Base-by-base conservation (phyloP, 306 rosid genomes). In the Quercus robur region DNA sequence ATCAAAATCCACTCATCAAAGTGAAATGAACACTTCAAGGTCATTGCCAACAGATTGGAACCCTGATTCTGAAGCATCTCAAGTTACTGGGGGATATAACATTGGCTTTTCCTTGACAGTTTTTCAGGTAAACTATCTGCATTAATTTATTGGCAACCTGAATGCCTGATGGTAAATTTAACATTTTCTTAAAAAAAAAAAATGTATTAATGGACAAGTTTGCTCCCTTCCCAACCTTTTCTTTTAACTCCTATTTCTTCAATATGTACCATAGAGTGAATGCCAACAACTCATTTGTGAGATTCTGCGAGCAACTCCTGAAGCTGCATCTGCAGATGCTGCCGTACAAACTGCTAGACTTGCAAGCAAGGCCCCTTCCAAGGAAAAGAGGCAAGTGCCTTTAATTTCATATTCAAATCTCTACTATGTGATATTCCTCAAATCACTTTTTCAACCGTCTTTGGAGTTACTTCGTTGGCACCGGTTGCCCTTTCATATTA, bases 221-320 rank as follows among this genome's bases (percentile, higher is more conserved):
- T 77, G 51, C 38, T 73, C 56, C 73, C 4, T 63, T 81, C 77
- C 41, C n/a, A 62, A 79, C 66, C 76, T 58, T 44, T 75, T 44
- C 38, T 75, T 78, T 63, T 38, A 71, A 77, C 46, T 80, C 44
- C 77, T 63, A 26, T 77, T 61, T 64, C 77, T 81, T 80, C 62
- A 74, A 59, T 63, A 13, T 85, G 55, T 79, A 77, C 76, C 55
- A 20, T 68, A 96, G 99, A 96, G 99, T 84, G 99, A 93, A 86
- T 96, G 99, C 88, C 99, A 96, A 85, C 99, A 96, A 88, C 94
- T 96, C 76, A 87, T 96, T 84, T 96, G 99, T 84, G 99, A 96
- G 87, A 89, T 96, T 83, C 87, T 96, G 81, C 98, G 99, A 75
- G 97, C 99, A 78, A 96, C 99, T 81, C 99, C 98, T 52, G 99